Base-by-base conservation (phyloP, 2,329 filamentous ascomycete species). In the Aspergillus ruber region DNA sequence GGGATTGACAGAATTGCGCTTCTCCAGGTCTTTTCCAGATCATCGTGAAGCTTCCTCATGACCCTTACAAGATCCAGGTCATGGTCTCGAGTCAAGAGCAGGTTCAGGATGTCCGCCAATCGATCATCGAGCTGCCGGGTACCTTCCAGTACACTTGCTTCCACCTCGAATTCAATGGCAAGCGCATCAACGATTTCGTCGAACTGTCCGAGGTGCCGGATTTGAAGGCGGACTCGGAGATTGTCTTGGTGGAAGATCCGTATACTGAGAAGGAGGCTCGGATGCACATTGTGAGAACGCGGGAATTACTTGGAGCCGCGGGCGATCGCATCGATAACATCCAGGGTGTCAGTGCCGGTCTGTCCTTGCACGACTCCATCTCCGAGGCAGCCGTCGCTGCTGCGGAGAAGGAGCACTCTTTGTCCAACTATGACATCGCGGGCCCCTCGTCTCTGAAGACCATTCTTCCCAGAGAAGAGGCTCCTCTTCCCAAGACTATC, bases 121-220 rank as follows among this genome's bases (percentile, higher is more conserved):
- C 90, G 53, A 87, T 98, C 66, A 90, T 96, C 72, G 93, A 98
- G 71, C 80, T 90, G 43, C 93, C 93, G 4, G 80, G 85, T 50
- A 94, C 91, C 44, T 93, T 96, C 74, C 90, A 95, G 71, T 96
- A 96, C 75, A 95, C 93, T 45, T 98, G 93, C 77, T 98, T 98
- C 76, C 93, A 98, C 73, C 83, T 98, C 61, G 90, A 97, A 73
- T 84, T 90, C 73, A 84, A 88, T 50, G 88, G 89, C 57, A 77
- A 87, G 70, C 86, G 87, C 56, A 85, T 98, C 78, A 97, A 97
- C 69, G 93, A 98, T 71, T 97, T 93, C 61, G 81, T 94, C 50
- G 86, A 94, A 67, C 80, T 98, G 52, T 90, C 88, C 46, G 91
- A 98, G 65, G 86, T 98, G 47, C 79, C 86, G 42, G 89, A 82